A percentile compares a stretch with the other conserved stretches of the same genome.
These are phyloP conservation scores for Penicillium rolfsii DNA, from an alignment of 2,329 filamentous ascomycete species.

Conservation along the genomic window DNA sequence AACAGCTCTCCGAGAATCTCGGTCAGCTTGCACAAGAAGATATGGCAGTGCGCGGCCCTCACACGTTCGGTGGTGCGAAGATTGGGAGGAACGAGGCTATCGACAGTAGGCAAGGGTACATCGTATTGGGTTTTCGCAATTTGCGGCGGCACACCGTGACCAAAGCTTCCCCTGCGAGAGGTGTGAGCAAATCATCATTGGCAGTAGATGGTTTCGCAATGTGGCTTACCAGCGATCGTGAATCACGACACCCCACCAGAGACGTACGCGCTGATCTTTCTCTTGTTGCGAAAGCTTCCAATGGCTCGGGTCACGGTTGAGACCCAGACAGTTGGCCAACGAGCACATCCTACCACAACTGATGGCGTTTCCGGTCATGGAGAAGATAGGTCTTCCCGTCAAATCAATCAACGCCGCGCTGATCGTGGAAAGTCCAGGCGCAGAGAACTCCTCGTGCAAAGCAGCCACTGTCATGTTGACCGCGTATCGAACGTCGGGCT, in stretches of 20 bases:
- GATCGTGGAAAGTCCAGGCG: constrained; percentile 62
- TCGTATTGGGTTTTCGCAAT: constrained; percentile 59
- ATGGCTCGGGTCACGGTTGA: constrained; percentile 58
- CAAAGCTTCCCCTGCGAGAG: constrained; percentile 54
- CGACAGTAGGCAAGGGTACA: constrained; percentile 56
- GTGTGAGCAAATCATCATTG: constrained; percentile 22
- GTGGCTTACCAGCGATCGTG: constrained; percentile 56
- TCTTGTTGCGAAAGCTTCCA: constrained; percentile 58
- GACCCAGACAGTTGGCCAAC: constrained; percentile 58
- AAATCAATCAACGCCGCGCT: constrained; percentile 62
- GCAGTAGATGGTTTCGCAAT: background rate
- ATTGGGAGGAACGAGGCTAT: constrained; percentile 44
- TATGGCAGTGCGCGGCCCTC: constrained; percentile 55
- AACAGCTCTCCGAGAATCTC: constrained; percentile 52
- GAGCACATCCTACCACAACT: constrained; percentile 58
- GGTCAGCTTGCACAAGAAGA: constrained; percentile 56
- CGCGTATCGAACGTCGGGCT: constrained; percentile 62
- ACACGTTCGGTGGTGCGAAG: constrained; percentile 47
- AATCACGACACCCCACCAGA: constrained; percentile 62
- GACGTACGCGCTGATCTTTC: constrained; percentile 55
- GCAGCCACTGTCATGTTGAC: constrained; percentile 66
- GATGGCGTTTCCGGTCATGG: constrained; percentile 61
- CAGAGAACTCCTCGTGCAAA: constrained; percentile 62
- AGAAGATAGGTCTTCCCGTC: constrained; percentile 62
- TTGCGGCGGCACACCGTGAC: constrained; percentile 59